These are phyloP conservation scores for Amborella trichopoda DNA, from an alignment of 164 flowering plant genomes.

Conservation along the genomic window DNA sequence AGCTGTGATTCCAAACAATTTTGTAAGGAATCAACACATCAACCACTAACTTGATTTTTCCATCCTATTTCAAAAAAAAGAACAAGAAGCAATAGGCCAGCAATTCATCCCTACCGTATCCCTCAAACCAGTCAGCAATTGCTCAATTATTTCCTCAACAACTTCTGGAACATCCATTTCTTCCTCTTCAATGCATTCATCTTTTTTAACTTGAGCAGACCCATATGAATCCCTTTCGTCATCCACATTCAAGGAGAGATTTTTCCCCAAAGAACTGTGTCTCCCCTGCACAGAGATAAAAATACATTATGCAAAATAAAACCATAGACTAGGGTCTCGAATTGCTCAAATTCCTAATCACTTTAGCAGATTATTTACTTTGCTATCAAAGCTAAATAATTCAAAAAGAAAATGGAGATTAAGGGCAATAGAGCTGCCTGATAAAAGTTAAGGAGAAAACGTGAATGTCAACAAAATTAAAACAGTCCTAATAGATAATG, in stretches of 20 bases:
- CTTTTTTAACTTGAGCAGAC: constrained; percentile 7
- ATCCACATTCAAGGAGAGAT: constrained; percentile 17
- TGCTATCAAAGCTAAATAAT: too few species aligned
- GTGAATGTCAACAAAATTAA: too few species aligned
- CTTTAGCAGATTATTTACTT: too few species aligned
- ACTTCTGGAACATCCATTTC: constrained; percentile 91
- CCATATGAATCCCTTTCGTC: constrained; percentile 10
- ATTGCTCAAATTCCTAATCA: too few species aligned
- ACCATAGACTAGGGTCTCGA: too few species aligned
- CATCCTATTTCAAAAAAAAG: too few species aligned
- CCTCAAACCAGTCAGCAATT: constrained; percentile 66
- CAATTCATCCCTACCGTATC: constrained; percentile 63
- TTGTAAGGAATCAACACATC: background rate
- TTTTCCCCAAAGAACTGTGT: constrained; percentile 44
- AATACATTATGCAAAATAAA: too few species aligned
- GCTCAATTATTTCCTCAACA: constrained; percentile 81
- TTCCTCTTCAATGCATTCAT: constrained; percentile 29
- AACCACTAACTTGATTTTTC: constrained; percentile 6
- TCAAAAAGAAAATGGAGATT: too few species aligned
- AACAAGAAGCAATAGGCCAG: background rate
- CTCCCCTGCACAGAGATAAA: constrained; percentile 70
- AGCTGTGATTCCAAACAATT: too few species aligned
- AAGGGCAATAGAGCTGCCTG: too few species aligned
- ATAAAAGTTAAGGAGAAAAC: too few species aligned
- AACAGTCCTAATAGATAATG: too few species aligned